Evolutionary conservation across 2,329 filamentous ascomycete species (phyloP).

Genomic region (Keithomyces neogunnii): DNA sequence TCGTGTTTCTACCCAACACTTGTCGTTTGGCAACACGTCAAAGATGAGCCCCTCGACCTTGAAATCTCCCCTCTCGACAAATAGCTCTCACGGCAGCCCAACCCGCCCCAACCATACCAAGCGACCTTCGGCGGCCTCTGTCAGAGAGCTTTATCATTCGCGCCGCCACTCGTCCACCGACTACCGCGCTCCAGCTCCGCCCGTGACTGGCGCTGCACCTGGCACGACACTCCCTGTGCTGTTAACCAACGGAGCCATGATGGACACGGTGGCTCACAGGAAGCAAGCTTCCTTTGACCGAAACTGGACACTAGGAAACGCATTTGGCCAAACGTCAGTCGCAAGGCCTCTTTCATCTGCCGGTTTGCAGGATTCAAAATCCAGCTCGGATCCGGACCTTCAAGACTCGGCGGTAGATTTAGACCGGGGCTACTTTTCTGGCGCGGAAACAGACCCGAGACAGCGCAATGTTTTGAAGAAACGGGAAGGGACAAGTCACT

Average conservation of each 20-base stretch:
- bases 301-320: slow-evolving; percentile 57
- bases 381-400: slow-evolving; percentile 26
- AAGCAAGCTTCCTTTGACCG: slow-evolving; percentile 63
- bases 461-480: slow-evolving; percentile 76
- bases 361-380: slow-evolving; percentile 36
- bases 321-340: slow-evolving; percentile 29
- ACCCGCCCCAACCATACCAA: slow-evolving; percentile 40
- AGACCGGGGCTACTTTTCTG: slow-evolving; percentile 90
- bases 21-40: slow-evolving; percentile 42
- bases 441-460: slow-evolving; percentile 70
- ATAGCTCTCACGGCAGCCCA: slow-evolving; percentile 33
- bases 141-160: slow-evolving; percentile 75
- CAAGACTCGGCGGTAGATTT: slow-evolving; percentile 51
- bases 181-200: slow-evolving; percentile 35
- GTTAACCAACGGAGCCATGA: slow-evolving; percentile 33
- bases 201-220: slow-evolving; percentile 12
- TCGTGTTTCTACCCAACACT: slow-evolving; percentile 38
- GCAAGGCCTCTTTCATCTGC: slow-evolving; percentile 43
- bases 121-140: slow-evolving; percentile 70
- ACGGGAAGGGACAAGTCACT: slow-evolving; percentile 55
- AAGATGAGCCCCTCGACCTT: slow-evolving; percentile 36
- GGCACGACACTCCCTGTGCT: slow-evolving; percentile 28
- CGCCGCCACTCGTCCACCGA: slow-evolving; percentile 84
- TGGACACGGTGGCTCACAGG: slow-evolving; percentile 40
- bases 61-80: slow-evolving; percentile 31